A percentile compares a stretch with the other conserved stretches of the same genome.
These are phyloP conservation scores for Brasenia schreberi DNA, from an alignment of 164 flowering plant species.

Conservation along the genomic window DNA sequence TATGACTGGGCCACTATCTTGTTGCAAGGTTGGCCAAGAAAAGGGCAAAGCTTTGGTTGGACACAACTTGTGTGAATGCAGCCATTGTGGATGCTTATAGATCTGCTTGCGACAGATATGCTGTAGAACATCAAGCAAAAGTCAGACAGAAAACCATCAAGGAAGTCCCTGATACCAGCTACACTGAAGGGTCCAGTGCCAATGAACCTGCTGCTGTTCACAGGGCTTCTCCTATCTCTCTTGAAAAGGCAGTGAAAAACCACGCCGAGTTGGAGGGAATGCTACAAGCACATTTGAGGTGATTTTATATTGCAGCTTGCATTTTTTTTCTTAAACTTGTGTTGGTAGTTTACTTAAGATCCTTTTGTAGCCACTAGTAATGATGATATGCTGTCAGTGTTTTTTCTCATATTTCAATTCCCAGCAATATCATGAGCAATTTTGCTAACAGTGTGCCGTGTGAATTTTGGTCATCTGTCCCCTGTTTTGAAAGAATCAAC, in stretches of 20 bases:
- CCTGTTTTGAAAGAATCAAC: too few relatives aligned
- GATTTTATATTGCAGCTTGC: neutral
- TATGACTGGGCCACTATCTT: neutral
- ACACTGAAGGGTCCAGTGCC: constrained; percentile 13
- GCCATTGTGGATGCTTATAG: constrained; percentile 61
- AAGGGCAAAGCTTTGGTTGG: constrained; percentile 70
- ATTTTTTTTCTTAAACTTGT: too few relatives aligned
- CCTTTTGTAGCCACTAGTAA: too few relatives aligned
- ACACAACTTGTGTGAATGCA: constrained; percentile 68
- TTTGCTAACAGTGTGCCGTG: too few relatives aligned
- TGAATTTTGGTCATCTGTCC: too few relatives aligned
- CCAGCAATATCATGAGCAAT: too few relatives aligned
- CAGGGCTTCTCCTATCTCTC: constrained; percentile 52
- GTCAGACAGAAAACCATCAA: constrained; percentile 13
- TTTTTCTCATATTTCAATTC: too few relatives aligned
- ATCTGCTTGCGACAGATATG: constrained; percentile 38
- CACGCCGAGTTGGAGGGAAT: constrained; percentile 80
- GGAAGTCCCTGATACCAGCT: neutral
- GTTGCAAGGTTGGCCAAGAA: constrained; percentile 52
- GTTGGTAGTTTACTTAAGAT: too few relatives aligned
- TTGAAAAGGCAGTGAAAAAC: constrained; percentile 82
- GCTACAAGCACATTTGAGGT: constrained; percentile 81
- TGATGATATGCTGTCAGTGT: too few relatives aligned
- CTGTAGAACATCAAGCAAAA: constrained; percentile 11
- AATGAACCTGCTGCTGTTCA: constrained; percentile 35